Evolutionary conservation across 176 grass and related monocot species (phyloP), one percentile per base, ranked within the genome.

Genomic region (Puccinellia tenuiflora): DNA sequence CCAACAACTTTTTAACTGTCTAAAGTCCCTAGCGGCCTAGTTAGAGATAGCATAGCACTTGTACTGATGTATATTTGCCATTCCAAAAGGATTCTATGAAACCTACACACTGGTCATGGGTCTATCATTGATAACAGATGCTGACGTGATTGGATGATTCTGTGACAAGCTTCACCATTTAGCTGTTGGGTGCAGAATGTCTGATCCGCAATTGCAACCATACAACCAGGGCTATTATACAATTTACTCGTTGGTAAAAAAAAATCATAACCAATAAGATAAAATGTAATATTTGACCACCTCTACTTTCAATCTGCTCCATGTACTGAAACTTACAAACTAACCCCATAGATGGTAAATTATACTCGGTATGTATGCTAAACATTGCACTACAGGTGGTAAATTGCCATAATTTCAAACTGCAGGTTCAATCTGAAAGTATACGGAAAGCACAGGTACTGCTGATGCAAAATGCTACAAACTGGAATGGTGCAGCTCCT

Each of bases 401-500:
- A 47, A 68, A 82, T 76, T 82, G 21, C 1, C 42, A 45, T 72
- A 48, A 60, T 87, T 43, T 52, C 6, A 25, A 20, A 76, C 37
- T 76, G 17, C 71, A 30, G 52, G 35, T 16, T 5, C 1, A 30
- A 68, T 69, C 34, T 17, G 8, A 80, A 73, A 80, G 37, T 1
- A 68, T 29, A 61, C 18, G 40, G 62, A 83, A 63, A 80, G 42
- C 38, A 86, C 7, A 73, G 33, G 40, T 24, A 74, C 54, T 33
- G 8, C 40, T 14, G 9, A 57, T 79, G 83, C 12, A 57, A 65
- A 82, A 88, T 42, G 28, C 62, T 84, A 34, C 39, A 82, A 79
- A 73, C 37, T 73, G 42, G 85, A 87, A 51, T 35, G 80, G 22
- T 84, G 22, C 37, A 91, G 20, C 30, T 80, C 34, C 69, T 75